A percentile compares a stretch with the other conserved stretches of the same genome.
These are phyloP conservation scores for Entomortierella parvispora DNA, from an alignment of 192 early-diverging fungal species.

Conservation along the genomic window DNA sequence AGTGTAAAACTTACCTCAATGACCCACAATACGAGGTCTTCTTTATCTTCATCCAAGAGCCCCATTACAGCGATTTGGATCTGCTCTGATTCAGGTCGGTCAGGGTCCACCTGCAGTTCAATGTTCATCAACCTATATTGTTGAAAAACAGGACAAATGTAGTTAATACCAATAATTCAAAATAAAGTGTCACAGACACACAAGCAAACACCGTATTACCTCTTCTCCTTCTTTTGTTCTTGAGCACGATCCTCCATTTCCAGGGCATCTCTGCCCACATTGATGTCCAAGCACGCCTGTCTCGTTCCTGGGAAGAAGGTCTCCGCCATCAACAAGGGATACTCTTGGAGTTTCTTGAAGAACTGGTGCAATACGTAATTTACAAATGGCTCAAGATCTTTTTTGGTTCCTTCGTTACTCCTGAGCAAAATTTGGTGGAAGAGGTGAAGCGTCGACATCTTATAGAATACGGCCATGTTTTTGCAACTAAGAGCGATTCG, in stretches of 20 bases:
- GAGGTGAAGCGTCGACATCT: conserved; percentile 70
- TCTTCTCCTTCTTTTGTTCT: conserved; percentile 36
- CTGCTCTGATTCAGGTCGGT: conserved; percentile 54
- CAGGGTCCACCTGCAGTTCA: conserved; percentile 44
- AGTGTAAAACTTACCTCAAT: conserved; percentile 37
- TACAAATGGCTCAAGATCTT: conserved; percentile 66
- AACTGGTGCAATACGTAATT: conserved; percentile 61
- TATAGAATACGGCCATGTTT: conserved; percentile 66
- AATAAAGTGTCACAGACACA: too few species aligned
- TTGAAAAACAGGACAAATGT: too few species aligned
- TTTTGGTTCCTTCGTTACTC: conserved; percentile 1
- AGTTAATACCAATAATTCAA: too few species aligned
- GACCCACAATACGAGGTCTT: conserved; percentile 56
- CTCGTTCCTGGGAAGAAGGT: conserved; percentile 61
- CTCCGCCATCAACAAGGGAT: conserved; percentile 70
- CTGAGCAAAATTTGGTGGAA: conserved; percentile 68
- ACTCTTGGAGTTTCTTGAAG: conserved; percentile 61
- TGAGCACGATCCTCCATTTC: conserved; percentile 3
- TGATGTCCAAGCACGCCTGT: conserved; percentile 46
- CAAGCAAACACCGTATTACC: too few species aligned
- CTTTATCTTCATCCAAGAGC: conserved; percentile 53
- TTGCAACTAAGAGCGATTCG: conserved; percentile 70
- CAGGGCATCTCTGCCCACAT: conserved; percentile 21
- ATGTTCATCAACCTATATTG: conserved; percentile 27
- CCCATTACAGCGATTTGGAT: conserved; percentile 60